phyloP scores from a whole-genome alignment of 768 basidiomycete species.

The Phlebiopsis flavidoalba region DNA sequence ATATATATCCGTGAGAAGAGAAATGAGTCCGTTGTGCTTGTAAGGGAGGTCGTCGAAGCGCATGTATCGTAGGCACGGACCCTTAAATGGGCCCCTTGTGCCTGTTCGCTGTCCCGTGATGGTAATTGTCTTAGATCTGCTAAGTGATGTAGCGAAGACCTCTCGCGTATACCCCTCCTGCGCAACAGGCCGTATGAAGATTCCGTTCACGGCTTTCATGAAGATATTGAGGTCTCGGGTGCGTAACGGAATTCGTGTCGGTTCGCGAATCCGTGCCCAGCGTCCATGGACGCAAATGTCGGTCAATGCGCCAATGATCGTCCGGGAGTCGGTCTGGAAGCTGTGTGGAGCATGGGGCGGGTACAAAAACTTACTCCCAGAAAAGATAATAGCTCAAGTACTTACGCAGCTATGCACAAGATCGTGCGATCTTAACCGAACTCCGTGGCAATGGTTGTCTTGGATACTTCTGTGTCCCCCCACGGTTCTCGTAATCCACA shows the following conservation, averaged over 20 bases:
- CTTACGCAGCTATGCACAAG: slow-evolving; percentile 82
- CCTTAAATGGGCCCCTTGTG: too few species aligned
- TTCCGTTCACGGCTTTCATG: slow-evolving; percentile 46
- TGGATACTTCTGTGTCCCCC: slow-evolving; percentile 89
- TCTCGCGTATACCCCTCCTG: slow-evolving; percentile 84
- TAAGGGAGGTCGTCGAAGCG: too few species aligned
- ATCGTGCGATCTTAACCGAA: slow-evolving; percentile 85
- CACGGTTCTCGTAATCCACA: slow-evolving; percentile 88
- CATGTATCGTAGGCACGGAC: too few species aligned
- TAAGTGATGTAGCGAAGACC: slow-evolving; percentile 67
- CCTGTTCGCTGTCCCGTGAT: neutral
- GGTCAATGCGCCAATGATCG: slow-evolving; percentile 86
- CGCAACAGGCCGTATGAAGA: too few species aligned
- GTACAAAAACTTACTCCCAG: too few species aligned
- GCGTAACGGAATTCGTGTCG: too few species aligned
- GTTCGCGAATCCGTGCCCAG: slow-evolving; percentile 81
- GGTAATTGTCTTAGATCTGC: slow-evolving; percentile 12
- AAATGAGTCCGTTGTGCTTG: too few species aligned
- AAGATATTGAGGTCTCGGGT: slow-evolving; percentile 65
- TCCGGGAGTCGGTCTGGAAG: slow-evolving; percentile 69
- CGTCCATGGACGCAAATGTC: slow-evolving; percentile 85
- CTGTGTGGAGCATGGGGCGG: neutral
- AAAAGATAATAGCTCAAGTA: too few species aligned
- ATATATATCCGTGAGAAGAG: too few species aligned
- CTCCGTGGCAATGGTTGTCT: slow-evolving; percentile 77